Evolutionary conservation across 2,329 filamentous ascomycete species (phyloP).

Genomic region (Rhinocladiella mackenziei): DNA sequence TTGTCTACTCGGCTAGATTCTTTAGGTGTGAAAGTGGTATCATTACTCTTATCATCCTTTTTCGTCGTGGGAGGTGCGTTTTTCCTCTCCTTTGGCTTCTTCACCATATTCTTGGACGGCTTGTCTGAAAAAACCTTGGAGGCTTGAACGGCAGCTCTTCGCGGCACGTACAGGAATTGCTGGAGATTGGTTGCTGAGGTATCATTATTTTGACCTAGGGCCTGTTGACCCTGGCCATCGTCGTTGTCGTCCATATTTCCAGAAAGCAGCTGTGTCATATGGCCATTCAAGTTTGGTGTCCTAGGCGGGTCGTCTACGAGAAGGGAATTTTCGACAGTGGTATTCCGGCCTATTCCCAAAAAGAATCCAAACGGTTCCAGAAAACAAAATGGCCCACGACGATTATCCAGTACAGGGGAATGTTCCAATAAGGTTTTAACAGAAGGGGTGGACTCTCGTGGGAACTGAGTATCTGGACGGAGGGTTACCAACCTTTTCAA

Average conservation of each 20-base stretch:
- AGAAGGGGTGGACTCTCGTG: conserved; percentile 6
- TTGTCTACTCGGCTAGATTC: background rate
- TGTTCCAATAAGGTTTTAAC: conserved; percentile 4
- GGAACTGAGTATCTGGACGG: conserved; percentile 2
- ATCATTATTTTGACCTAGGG: background rate
- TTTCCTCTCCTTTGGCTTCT: background rate
- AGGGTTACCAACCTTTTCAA: conserved; percentile 42
- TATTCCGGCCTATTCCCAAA: background rate
- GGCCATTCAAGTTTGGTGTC: no score
- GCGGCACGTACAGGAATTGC: conserved; percentile 12
- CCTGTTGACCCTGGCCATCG: background rate
- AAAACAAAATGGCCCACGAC: background rate
- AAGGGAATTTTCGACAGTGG: no score
- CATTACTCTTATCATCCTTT: background rate
- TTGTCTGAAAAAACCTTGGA: conserved; percentile 2
- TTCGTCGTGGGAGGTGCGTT: no score
- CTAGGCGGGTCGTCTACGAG: no score
- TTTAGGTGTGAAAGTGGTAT: background rate
- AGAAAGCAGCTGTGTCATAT: no score
- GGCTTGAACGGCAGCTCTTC: conserved; percentile 16
- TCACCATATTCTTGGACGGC: background rate
- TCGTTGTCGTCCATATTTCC: background rate
- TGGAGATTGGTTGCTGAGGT: background rate
- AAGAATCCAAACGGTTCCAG: conserved; percentile 2
- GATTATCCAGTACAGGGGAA: background rate